Base-by-base conservation (phyloP, 192 early-diverging fungal genomes). In the Cetraspora pellucida region DNA sequence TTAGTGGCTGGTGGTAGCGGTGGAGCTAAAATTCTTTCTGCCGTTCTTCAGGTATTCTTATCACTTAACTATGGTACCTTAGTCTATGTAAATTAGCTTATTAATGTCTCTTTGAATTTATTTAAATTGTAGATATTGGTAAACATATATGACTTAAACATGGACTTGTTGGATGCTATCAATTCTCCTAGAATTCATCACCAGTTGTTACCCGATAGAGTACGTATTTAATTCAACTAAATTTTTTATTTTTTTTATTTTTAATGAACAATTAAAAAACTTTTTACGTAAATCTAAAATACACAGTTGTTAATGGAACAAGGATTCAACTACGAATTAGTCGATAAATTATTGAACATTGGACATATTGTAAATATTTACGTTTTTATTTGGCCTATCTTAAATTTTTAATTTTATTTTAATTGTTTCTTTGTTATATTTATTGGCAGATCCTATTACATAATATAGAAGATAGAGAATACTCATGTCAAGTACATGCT, bases 1-100 rank as follows among this genome's bases (percentile, higher is more conserved):
- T 65, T 92, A 60, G 91, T 93, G 10, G 47, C 92, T 47, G 96
- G 95, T 21, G 97, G 93, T n/a, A 90, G 90, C 73, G 97, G 97
- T 19, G 97, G 97, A 14, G 90, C 90, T 63, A 86, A 89, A 68
- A 98, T 98, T 68, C 83, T 93, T 19, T 94, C 93, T 0, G 81
- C 92, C 16, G 91, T 91, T 0, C 77, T 93, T 4, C 50, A 54
- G 50, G 50, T 54, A 54, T 54, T 54, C 16, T 19, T 54, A 54
- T 54, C 16, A 19, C 13, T 54, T 13, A 54, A 19, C 16, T 54
- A 19, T 19, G 13, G 19, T n/a, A n/a, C n/a, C n/a, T n/a, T n/a
- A n/a, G n/a, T 19, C 16, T 54, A 54, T 54, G 19, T 54, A 19
- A 9, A 65, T 47, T 27, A 45, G 14, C 47, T 14, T 71, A 54